Percentiles rank a stretch among this genome's conserved stretches.
These are phyloP conservation scores for Pythium coloratum DNA, from an alignment of 352 stramenopile genomes.

Conservation along the genomic window DNA sequence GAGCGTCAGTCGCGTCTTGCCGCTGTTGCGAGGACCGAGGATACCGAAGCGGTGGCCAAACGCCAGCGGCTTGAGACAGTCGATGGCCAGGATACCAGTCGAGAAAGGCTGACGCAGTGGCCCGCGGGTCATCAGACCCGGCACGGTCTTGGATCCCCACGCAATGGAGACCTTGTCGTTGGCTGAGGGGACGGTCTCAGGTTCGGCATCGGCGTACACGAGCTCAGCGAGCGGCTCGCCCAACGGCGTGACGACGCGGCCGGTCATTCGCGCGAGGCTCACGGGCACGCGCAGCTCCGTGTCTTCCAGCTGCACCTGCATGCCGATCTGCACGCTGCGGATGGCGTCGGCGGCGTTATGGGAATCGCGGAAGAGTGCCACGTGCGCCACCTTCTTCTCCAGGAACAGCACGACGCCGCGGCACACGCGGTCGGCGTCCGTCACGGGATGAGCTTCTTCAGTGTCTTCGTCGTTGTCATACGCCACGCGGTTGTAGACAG, in stretches of 20 bases:
- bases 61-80: conserved; percentile 77
- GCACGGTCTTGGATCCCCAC: conserved; percentile 63
- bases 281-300: conserved; percentile 51
- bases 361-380: conserved; percentile 50
- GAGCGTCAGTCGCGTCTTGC: conserved; percentile 70
- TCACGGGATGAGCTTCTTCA: neutral
- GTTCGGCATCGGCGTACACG: neutral
- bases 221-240: conserved; percentile 37
- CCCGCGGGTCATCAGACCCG: conserved; percentile 56
- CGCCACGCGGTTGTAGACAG: conserved; percentile 32
- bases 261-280: conserved; percentile 44
- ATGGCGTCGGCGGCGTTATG: conserved; percentile 27
- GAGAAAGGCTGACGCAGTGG: conserved; percentile 53
- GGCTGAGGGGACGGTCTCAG: conserved; percentile 7
- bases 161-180: conserved; percentile 46
- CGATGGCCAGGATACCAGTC: conserved; percentile 68
- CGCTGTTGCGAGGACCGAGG: conserved; percentile 62
- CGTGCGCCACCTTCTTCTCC: conserved; percentile 37
- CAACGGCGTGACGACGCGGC: conserved; percentile 52
- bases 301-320: conserved; percentile 57
- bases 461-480: conserved; percentile 15
- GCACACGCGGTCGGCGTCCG: conserved; percentile 18
- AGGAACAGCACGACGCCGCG: conserved; percentile 30
- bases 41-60: conserved; percentile 69
- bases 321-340: conserved; percentile 43